Base-by-base conservation (phyloP, 208 protist species). In the Angomonas deanei region DNA sequence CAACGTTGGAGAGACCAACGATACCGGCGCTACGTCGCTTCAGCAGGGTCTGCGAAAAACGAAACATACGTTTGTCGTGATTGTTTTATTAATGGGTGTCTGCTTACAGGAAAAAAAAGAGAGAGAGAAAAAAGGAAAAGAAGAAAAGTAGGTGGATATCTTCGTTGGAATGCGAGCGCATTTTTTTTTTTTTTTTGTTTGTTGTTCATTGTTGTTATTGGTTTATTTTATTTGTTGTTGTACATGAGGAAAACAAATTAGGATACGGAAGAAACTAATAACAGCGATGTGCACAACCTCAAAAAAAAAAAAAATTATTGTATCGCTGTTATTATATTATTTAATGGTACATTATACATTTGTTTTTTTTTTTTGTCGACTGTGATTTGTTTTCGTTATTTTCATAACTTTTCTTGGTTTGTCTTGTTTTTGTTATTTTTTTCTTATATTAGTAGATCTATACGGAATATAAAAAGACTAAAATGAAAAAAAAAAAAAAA, bases 1-100 rank as follows among this genome's bases (percentile, higher is more conserved):
- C 92, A 28, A 96, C 83, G 69, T 97, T 96, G 1, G 92, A 88
- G 10, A 96, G 78, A 13, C 92, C 90, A 54, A 96, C 79, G 36
- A 97, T 95, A 27, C 92, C 92, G 15, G 86, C 85, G 32, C 87
- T 75, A 31, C 82, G 77, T 10, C 84, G 82, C 19, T 65, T 70
- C 34, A 71, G 63, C 5, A 63, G 49, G 13, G 38, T 30, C 21
- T 56, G 17, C 46, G 17, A 26, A 46, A 23, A 39, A 49, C 58
- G 55, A 23, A 48, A 50, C 21, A 69, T 19, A 60, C 24, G 31
- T 28, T 31, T 26, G 13, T 17, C 0, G 27, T 63, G 17, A n/a
- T 52, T 34, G 39, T n/a, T 28, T 15, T 21, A 42, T 42, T 8
- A 42, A 15, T 15, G 36, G 8, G 15, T 42, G 36, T 15, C 8